Base-by-base conservation (phyloP, 257 asterid genomes). In the Jaltomata sinuosa region DNA sequence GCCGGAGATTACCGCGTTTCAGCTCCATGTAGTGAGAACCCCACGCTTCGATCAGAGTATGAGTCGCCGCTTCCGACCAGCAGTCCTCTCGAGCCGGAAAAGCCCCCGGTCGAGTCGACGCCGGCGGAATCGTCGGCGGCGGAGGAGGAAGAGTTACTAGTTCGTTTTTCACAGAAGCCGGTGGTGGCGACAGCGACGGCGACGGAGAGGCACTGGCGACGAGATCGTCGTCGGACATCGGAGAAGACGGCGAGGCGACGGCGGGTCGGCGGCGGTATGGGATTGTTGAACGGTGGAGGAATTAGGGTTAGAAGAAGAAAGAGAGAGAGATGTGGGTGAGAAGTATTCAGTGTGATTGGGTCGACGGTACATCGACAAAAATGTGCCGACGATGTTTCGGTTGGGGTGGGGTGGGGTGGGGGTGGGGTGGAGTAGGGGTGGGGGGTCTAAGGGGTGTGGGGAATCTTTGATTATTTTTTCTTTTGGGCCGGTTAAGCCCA, bases 1-100 rank as follows among this genome's bases (percentile, higher is more conserved):
- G 98, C 8, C 97, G 94, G 92, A 94, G 99, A 84, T 91, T 94
- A 11, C 99, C 98, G 62, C 96, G 92, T 88, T 95, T 94, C 12
- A 93, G 99, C 31, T 89, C 87, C 2, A 94, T 85, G 89, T 87
- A 92, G 80, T 89, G 97, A 59, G 90, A 82, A 22, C 99, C 99
- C 99, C 99, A 95, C 10, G 94, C 93, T 4, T 91, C 93, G 76
- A 95, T 90, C 84, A 95, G 92, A 11, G 98, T 93, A 34, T 91
- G 90, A 32, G 97, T 95, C 0, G 96, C 98, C 8, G 90, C 94
- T 57, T 93, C 97, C 8, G 99, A 92, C 99, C 99, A 96, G 78
- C 97, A 91, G 88, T 96, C 99, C 82, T 94, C 97, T 3, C 97
- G 91, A 67, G 85, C 84, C 6, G 94, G 95, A 71, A 93, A 89